Evolutionary conservation across 768 basidiomycete species (phyloP), one percentile per base, ranked within the genome.

Genomic region (Pholiota microspora): DNA sequence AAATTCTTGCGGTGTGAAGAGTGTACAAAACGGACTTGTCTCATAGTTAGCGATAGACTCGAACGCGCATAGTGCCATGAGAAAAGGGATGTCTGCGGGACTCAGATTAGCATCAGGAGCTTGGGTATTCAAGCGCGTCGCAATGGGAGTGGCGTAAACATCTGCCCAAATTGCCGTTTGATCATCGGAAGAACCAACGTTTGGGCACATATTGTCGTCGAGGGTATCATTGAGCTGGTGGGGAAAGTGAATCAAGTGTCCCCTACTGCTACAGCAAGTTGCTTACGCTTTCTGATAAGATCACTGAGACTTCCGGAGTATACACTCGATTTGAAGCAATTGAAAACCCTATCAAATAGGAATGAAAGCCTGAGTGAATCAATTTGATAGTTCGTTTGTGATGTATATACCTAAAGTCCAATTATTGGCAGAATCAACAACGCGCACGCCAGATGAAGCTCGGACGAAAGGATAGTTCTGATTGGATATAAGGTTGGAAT

Each of bases 1-100:
- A 65, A 87, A 93, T 49, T 92, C 92, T 3, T 76, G 71, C 12
- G 60, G 48, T 0, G 74, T 73, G 68, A 94, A 95, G n/a, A 94
- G 64, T 4, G 66, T 67, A 66, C 94, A 96, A 69, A 89, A 93
- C 0, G 79, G 81, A 58, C 87, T 88, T 50, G 70, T 59, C 24
- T 58, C 61, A 47, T 74, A 75, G 45, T 67, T 73, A n/a, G 74
- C 80, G 51, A 82, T 75, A n/a, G 81, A 88, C 61, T 93, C 88
- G 63, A 94, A 92, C 0, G 90, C 78, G 64, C 94, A 95, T 40
- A 94, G 72, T 2, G 83, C 78, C 67, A 92, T 82, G 29, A 94
- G 73, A 53, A 72, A 76, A 47, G 75, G 71, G 2, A 84, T 71
- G 59, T 95, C 88, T 4, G 58, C 52, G 10, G 77, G 60, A 0